phyloP scores from a whole-genome alignment of 2,329 filamentous ascomycete genomes.

The Penicillium italicum region DNA sequence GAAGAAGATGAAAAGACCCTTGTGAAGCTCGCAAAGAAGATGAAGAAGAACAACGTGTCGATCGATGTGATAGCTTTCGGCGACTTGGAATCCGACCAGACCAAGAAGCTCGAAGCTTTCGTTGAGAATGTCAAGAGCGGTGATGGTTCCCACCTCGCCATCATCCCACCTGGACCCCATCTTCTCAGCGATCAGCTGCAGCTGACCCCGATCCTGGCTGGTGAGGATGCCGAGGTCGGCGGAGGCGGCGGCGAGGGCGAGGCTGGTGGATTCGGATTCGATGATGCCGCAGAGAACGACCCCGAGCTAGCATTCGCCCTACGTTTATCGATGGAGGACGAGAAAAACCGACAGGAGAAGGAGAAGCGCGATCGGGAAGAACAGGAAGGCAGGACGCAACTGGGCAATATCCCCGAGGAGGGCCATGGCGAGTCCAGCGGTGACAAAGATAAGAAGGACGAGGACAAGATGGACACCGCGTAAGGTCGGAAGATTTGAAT shows the following conservation, averaged over 20 bases:
- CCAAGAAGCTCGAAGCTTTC: constrained; percentile 87
- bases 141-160: constrained; percentile 85
- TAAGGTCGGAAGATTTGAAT: constrained; percentile 42
- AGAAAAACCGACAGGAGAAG: constrained; percentile 89
- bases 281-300: constrained; percentile 78
- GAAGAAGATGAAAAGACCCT: constrained; percentile 85
- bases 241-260: constrained; percentile 49
- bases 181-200: constrained; percentile 90
- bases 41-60: constrained; percentile 96
- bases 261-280: constrained; percentile 63
- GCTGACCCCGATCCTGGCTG: constrained; percentile 82
- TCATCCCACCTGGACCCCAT: constrained; percentile 86
- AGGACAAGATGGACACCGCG: constrained; percentile 89
- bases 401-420: constrained; percentile 81
- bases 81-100: constrained; percentile 83
- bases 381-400: constrained; percentile 66
- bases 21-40: constrained; percentile 86
- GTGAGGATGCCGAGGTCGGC: constrained; percentile 64
- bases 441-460: constrained; percentile 52
- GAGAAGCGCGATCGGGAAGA: constrained; percentile 71
- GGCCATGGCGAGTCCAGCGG: constrained; percentile 64
- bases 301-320: constrained; percentile 91
- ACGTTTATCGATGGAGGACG: constrained; percentile 97
- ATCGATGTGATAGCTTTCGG: constrained; percentile 96
- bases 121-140: constrained; percentile 87